Evolutionary conservation across 2,329 filamentous ascomycete genomes (phyloP).

Genomic region (Sporothrix curviconia): DNA sequence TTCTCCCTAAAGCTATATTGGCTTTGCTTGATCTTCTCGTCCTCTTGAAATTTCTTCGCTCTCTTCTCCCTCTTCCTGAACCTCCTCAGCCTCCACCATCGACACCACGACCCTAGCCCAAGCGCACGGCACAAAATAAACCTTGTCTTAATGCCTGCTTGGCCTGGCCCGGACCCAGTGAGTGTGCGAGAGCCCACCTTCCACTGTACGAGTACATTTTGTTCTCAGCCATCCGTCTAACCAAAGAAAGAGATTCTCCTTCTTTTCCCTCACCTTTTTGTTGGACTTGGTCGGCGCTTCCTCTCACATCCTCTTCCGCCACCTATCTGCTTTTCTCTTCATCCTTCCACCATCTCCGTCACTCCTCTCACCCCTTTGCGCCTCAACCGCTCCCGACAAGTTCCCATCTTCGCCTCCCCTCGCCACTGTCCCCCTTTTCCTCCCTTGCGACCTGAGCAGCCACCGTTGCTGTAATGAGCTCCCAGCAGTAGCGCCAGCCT

Average conservation of each 20-base stretch:
- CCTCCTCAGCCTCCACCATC: neutral
- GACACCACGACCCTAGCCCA: neutral
- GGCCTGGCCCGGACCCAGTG: neutral
- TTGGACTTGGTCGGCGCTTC: conserved; percentile 9
- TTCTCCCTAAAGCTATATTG: neutral
- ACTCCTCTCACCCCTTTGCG: neutral
- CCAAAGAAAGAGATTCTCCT: neutral
- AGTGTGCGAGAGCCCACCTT: neutral
- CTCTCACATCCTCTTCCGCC: neutral
- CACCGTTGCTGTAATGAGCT: conserved; percentile 12
- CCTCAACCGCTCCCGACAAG: neutral
- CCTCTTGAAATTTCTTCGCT: neutral
- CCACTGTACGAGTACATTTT: neutral
- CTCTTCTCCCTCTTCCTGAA: neutral
- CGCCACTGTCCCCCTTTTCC: neutral
- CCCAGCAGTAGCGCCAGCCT: conserved; percentile 2
- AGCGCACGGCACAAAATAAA: neutral
- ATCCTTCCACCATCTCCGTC: neutral
- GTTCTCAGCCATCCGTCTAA: neutral
- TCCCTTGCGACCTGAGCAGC: neutral
- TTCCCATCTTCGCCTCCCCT: neutral
- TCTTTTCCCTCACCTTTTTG: neutral
- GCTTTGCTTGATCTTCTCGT: neutral
- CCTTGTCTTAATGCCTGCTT: no score
- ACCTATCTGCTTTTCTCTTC: neutral